phyloP scores from a whole-genome alignment of 768 basidiomycete species.

The Nevesoporus exiguus region DNA sequence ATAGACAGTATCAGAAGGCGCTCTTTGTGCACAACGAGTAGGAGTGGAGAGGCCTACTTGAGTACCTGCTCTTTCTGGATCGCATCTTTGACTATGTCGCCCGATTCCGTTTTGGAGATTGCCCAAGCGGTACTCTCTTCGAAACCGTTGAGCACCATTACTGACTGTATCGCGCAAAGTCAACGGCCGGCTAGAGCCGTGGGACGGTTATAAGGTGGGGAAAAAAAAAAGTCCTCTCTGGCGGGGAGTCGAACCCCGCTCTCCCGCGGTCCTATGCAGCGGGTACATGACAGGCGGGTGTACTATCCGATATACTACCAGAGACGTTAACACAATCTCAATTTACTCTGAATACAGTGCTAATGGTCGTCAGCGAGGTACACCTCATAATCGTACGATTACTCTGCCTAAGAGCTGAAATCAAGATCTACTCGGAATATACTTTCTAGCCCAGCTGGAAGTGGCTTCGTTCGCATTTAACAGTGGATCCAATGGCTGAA shows the following conservation, averaged over 20 bases:
- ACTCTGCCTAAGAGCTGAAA: background rate
- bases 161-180: background rate
- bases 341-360: background rate
- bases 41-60: slow-evolving; percentile 49
- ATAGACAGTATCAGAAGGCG: background rate
- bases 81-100: slow-evolving; percentile 72
- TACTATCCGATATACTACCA: slow-evolving; percentile 53
- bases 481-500: slow-evolving; percentile 61
- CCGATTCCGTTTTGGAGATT: slow-evolving; percentile 38
- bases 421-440: slow-evolving; percentile 42
- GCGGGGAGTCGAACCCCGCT: slow-evolving; percentile 47
- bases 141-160: slow-evolving; percentile 46
- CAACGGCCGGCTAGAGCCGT: too few species aligned
- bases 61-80: slow-evolving; percentile 73
- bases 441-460: slow-evolving; percentile 58
- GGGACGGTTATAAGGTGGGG: background rate
- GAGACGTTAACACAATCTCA: slow-evolving; percentile 15
- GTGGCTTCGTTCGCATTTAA: slow-evolving; percentile 71
- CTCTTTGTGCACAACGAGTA: background rate
- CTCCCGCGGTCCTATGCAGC: slow-evolving; percentile 31
- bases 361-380: too few species aligned
- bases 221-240: slow-evolving; percentile 33
- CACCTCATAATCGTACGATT: background rate
- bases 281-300: slow-evolving; percentile 44
- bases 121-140: slow-evolving; percentile 52